Conservation (phyloP, 2,329 filamentous ascomycete species). For the Fusarium sp. region DNA sequence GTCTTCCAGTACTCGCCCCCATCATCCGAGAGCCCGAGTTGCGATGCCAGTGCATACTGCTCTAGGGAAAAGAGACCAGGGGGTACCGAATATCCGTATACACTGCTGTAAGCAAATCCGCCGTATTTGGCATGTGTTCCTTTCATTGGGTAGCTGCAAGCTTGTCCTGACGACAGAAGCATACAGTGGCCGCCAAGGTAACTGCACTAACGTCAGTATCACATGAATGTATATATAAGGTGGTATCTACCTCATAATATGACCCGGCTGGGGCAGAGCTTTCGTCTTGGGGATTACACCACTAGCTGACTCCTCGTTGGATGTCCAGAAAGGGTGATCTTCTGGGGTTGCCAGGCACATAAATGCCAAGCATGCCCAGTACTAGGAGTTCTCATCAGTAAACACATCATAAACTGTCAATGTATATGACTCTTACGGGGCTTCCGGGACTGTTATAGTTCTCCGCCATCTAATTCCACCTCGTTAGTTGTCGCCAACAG, state of each 20-base stretch:
- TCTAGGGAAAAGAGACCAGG: conserved; percentile 80
- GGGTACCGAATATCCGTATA: conserved; percentile 80
- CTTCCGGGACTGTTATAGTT: conserved; percentile 84
- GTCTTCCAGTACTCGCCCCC: conserved; percentile 83
- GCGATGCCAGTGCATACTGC: conserved; percentile 79
- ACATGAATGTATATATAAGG: not conserved
- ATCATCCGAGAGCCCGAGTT: conserved; percentile 80
- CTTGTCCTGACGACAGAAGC: conserved; percentile 78
- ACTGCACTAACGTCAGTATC: conserved; percentile 46
- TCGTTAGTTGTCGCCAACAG: conserved; percentile 22
- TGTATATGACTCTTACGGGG: conserved; percentile 51
- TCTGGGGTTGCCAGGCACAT: conserved; percentile 76
- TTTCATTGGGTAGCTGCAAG: conserved; percentile 84
- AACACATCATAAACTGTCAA: conserved; percentile 31
- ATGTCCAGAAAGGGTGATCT: conserved; percentile 79
- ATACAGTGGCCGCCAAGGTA: conserved; percentile 79
- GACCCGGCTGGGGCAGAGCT: conserved; percentile 72
- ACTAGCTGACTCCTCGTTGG: conserved; percentile 69
- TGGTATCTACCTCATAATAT: conserved; percentile 67
- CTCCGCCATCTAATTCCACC: conserved; percentile 68
- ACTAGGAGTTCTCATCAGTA: conserved; percentile 53
- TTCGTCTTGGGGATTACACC: conserved; percentile 66
- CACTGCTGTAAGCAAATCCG: conserved; percentile 79
- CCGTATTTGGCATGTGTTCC: conserved; percentile 86
- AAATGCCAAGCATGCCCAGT: conserved; percentile 84